These are phyloP conservation scores for Plasmodium gaboni DNA, from an alignment of 169 alveolate genomes.

Conservation along the genomic window DNA sequence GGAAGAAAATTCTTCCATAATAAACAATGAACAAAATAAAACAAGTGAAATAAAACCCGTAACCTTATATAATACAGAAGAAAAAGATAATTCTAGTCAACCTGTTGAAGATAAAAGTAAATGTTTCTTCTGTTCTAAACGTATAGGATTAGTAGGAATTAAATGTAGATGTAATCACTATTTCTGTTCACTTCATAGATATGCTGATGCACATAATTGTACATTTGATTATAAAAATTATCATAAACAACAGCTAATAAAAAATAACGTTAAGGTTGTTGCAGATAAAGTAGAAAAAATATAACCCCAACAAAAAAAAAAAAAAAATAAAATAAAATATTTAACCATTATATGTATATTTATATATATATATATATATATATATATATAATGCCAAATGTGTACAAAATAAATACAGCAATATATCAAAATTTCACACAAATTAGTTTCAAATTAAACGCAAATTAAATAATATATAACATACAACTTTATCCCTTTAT, in stretches of 20 bases:
- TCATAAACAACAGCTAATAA: constrained; percentile 90
- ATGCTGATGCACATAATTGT: constrained; percentile 94
- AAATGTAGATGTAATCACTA: constrained; percentile 92
- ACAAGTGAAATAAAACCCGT: neutral
- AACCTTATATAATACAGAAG: neutral
- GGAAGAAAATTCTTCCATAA: neutral
- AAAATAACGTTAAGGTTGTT: constrained; percentile 90
- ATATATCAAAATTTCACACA: neutral
- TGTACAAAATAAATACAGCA: neutral
- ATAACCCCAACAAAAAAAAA: constrained; percentile 49
- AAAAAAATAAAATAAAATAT: constrained; percentile 50
- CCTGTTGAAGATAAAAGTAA: constrained; percentile 79
- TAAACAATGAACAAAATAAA: neutral
- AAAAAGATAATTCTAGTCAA: constrained; percentile 4
- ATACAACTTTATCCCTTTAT: neutral
- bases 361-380: neutral
- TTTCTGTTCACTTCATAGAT: constrained; percentile 94
- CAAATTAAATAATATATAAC: neutral
- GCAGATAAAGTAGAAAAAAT: constrained; percentile 93
- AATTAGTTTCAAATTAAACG: no score
- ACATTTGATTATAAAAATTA: constrained; percentile 92
- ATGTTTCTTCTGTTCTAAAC: constrained; percentile 91
- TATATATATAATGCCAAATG: neutral
- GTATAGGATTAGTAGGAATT: constrained; percentile 94
- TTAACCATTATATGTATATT: constrained; percentile 14